A percentile compares a stretch with the other conserved stretches of the same genome.
Conservation (phyloP, 2,329 filamentous ascomycete genomes). For the Colletotrichum aenigma region DNA sequence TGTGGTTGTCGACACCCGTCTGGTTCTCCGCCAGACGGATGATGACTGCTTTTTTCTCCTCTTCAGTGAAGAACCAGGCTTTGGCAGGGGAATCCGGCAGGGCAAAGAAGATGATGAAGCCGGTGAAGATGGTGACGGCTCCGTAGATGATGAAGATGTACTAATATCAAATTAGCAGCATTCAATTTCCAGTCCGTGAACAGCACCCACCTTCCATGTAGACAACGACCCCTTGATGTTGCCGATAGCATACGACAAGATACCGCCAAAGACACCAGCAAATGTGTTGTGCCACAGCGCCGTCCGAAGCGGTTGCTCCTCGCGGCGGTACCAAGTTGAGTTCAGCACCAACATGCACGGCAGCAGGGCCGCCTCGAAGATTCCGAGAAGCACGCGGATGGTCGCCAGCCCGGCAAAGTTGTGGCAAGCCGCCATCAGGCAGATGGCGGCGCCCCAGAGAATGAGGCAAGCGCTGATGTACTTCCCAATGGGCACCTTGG, state of each 20-base stretch:
- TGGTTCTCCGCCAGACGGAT: constrained; percentile 76
- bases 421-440: constrained; percentile 39
- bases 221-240: constrained; percentile 27
- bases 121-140: constrained; percentile 61
- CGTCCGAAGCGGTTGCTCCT: constrained; percentile 67
- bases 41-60: constrained; percentile 70
- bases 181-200: constrained; percentile 36
- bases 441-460: constrained; percentile 41
- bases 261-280: constrained; percentile 49
- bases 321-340: constrained; percentile 49
- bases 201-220: constrained; percentile 37
- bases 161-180: constrained; percentile 30
- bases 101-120: constrained; percentile 63
- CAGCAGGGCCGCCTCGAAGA: constrained; percentile 33
- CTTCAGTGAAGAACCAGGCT: constrained; percentile 60
- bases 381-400: constrained; percentile 24
- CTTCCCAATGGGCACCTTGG: constrained; percentile 32
- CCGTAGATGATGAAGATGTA: constrained; percentile 67
- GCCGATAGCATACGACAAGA: constrained; percentile 49
- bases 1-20: constrained; percentile 71
- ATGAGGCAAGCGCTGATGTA: constrained; percentile 31
- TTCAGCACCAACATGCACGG: constrained; percentile 53
- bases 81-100: constrained; percentile 60
- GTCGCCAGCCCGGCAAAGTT: constrained; percentile 23
- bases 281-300: constrained; percentile 64